These are phyloP conservation scores for Arabidopsis suecica DNA, from an alignment of 345 rosid species.

Conservation along the genomic window DNA sequence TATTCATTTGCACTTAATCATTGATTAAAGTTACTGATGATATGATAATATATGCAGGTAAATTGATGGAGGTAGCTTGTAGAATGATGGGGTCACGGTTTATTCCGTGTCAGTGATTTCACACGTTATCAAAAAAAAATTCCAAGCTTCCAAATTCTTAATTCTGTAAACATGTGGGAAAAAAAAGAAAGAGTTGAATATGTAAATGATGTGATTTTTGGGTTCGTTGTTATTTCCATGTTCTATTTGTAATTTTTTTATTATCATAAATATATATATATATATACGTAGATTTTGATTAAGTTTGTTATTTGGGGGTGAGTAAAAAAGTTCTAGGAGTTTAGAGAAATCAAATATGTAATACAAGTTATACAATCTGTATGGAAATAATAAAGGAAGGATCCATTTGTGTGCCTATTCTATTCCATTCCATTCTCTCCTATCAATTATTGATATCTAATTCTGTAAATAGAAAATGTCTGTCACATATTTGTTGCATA, in stretches of 20 bases:
- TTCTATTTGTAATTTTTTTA: slow-evolving; percentile 32
- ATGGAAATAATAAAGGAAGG: slow-evolving; percentile 32
- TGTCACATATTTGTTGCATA: neutral
- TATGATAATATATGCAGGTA: slow-evolving; percentile 59
- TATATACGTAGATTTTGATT: slow-evolving; percentile 38
- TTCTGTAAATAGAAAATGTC: slow-evolving; percentile 10
- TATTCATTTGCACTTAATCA: slow-evolving; percentile 15
- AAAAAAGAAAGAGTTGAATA: slow-evolving; percentile 28
- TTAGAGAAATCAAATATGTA: slow-evolving; percentile 37
- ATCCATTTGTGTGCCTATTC: slow-evolving; percentile 37
- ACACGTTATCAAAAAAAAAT: slow-evolving; percentile 35
- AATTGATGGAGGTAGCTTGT: slow-evolving; percentile 89
- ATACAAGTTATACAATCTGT: slow-evolving; percentile 28
- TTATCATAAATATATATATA: slow-evolving; percentile 27
- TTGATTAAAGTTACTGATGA: slow-evolving; percentile 1
- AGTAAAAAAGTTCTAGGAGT: slow-evolving; percentile 20
- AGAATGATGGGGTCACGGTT: slow-evolving; percentile 68
- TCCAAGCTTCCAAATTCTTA: slow-evolving; percentile 36
- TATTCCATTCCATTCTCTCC: slow-evolving; percentile 17
- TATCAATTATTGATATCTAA: slow-evolving; percentile 4
- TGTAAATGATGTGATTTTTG: slow-evolving; percentile 51
- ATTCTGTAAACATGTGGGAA: slow-evolving; percentile 45
- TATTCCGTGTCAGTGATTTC: slow-evolving; percentile 64
- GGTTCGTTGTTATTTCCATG: slow-evolving; percentile 41
- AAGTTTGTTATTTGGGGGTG: slow-evolving; percentile 31